These are phyloP conservation scores for Lentinus brumalis DNA, from an alignment of 768 basidiomycete genomes.

Conservation along the genomic window DNA sequence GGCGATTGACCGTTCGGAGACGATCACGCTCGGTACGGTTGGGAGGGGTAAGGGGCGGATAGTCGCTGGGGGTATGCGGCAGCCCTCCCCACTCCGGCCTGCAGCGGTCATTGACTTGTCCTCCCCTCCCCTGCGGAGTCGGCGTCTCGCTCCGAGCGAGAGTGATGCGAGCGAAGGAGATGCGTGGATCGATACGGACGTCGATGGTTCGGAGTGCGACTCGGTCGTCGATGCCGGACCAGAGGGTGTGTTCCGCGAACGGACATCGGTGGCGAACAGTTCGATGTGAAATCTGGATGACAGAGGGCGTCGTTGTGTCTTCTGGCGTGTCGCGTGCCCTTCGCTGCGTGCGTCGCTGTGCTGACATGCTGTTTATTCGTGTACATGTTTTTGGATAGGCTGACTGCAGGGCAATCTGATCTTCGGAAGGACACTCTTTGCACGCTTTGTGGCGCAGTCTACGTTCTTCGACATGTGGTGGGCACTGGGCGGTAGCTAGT, in stretches of 20 bases:
- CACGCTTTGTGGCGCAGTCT: too few relatives aligned
- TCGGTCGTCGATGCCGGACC: slow-evolving; percentile 4
- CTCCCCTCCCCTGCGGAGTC: not conserved
- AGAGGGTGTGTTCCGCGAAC: not conserved
- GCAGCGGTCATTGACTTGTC: slow-evolving; percentile 9
- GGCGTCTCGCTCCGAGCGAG: not conserved
- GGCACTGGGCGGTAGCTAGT: too few relatives aligned
- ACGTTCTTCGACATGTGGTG: too few relatives aligned
- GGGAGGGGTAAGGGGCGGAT: slow-evolving; percentile 19
- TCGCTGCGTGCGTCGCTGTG: not conserved
- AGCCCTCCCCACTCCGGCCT: slow-evolving; percentile 16
- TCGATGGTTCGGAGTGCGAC: slow-evolving; percentile 34
- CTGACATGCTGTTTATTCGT: slow-evolving; percentile 4
- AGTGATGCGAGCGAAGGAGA: slow-evolving; percentile 30
- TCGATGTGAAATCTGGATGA: slow-evolving; percentile 3
- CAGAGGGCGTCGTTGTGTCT: not conserved
- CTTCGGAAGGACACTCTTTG: not conserved
- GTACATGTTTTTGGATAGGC: not conserved
- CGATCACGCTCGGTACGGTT: slow-evolving; percentile 10
- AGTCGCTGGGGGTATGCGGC: not conserved
- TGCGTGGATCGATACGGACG: slow-evolving; percentile 44
- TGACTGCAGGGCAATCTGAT: not conserved
- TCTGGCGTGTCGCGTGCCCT: not conserved
- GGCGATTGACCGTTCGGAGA: not conserved
- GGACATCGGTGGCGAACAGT: slow-evolving; percentile 15